Evolutionary conservation across 2,329 filamentous ascomycete species (phyloP).

Genomic region (Penicillium sp.): DNA sequence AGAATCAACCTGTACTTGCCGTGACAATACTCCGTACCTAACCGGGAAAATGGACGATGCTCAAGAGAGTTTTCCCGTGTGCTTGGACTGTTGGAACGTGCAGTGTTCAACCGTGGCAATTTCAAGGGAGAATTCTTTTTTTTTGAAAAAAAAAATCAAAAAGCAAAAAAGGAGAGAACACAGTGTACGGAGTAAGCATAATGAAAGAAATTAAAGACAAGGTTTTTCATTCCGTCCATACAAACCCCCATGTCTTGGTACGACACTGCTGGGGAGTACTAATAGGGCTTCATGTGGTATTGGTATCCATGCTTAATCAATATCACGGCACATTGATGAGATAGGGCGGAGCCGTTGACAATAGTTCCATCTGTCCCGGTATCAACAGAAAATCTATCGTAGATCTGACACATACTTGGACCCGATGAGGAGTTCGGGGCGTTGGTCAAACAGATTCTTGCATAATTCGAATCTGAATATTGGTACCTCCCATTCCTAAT

Average conservation of each 20-base stretch:
- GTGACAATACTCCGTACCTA: neutral
- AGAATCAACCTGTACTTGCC: neutral
- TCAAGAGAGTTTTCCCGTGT: neutral
- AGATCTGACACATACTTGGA: constrained; percentile 21
- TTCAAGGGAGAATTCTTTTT: neutral
- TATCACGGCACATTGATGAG: constrained; percentile 1
- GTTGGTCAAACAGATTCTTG: constrained; percentile 1
- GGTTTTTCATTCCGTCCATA: neutral
- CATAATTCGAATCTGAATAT: neutral
- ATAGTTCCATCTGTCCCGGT: constrained; percentile 13
- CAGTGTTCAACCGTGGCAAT: neutral
- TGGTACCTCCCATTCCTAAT: constrained; percentile 10
- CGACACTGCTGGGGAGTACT: neutral
- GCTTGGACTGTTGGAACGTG: constrained; percentile 1
- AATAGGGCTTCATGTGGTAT: neutral
- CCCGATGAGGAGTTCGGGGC: constrained; percentile 26
- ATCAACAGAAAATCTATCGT: constrained; percentile 1
- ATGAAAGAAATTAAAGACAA: neutral
- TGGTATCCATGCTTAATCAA: neutral
- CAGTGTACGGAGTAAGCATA: neutral
- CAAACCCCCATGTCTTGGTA: neutral
- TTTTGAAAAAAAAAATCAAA: neutral
- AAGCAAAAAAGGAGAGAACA: neutral
- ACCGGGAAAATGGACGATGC: neutral
- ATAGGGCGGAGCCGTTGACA: constrained; percentile 10